These are phyloP conservation scores for Paramyrothecium sp. DNA, from an alignment of 2,329 filamentous ascomycete species.

Conservation along the genomic window DNA sequence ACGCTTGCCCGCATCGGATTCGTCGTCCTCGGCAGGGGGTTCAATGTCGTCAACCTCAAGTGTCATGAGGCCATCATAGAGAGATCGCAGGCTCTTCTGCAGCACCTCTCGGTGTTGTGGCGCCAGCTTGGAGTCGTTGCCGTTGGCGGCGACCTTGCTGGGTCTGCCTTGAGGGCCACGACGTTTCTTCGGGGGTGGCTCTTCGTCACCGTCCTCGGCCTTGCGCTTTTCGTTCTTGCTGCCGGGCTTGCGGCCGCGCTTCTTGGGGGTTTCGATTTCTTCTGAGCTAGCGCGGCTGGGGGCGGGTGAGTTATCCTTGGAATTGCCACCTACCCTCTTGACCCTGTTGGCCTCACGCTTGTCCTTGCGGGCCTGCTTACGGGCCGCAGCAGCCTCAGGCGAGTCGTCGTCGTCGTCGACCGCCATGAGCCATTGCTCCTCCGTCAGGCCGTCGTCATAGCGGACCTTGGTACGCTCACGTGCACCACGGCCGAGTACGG, in stretches of 20 bases:
- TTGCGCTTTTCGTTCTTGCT: constrained; percentile 82
- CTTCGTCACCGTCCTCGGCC: constrained; percentile 74
- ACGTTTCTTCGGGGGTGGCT: constrained; percentile 76
- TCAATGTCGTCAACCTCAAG: constrained; percentile 76
- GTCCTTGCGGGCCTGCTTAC: constrained; percentile 83
- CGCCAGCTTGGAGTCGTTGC: constrained; percentile 48
- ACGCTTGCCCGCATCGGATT: constrained; percentile 62
- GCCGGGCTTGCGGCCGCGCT: constrained; percentile 79
- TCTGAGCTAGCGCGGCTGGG: constrained; percentile 83
- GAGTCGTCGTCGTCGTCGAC: constrained; percentile 96
- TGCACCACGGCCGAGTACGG: constrained; percentile 79
- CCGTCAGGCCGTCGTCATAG: constrained; percentile 95
- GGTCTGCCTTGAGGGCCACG: constrained; percentile 68
- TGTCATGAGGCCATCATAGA: constrained; percentile 79
- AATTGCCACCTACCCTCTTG: constrained; percentile 46
- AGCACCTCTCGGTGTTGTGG: constrained; percentile 72
- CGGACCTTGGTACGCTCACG: constrained; percentile 91
- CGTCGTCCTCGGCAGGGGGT: constrained; percentile 55
- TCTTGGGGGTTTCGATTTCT: constrained; percentile 73
- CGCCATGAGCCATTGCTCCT: constrained; percentile 98
- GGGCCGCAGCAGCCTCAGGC: constrained; percentile 87
- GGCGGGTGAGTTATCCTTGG: constrained; percentile 67
- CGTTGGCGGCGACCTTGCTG: constrained; percentile 50
- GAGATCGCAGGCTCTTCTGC: constrained; percentile 72
- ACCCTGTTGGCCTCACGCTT: constrained; percentile 75